Conservation (phyloP, 495 filamentous ascomycete genomes). For the Lepraria neglecta region DNA sequence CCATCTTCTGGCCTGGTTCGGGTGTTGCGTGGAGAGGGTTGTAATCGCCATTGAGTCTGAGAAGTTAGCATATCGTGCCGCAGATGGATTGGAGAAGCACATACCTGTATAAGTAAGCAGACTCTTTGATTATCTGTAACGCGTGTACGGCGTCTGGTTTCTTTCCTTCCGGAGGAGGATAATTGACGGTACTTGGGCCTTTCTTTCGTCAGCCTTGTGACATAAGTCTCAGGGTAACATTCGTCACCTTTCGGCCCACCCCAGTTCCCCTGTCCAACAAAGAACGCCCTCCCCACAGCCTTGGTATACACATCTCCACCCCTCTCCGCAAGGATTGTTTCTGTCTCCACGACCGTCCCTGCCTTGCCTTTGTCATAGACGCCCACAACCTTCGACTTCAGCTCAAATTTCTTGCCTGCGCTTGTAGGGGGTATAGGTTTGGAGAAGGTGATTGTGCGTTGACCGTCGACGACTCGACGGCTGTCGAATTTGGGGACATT, state of each 20-base stretch:
- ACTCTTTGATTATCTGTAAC: conserved; percentile 60
- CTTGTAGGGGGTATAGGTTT: conserved; percentile 71
- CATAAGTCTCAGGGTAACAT: not conserved
- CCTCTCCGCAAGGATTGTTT: conserved; percentile 68
- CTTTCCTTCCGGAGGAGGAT: conserved; percentile 62
- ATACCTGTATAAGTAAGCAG: conserved; percentile 66
- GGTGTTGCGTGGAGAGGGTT: conserved; percentile 85
- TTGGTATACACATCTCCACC: conserved; percentile 66
- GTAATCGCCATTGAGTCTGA: conserved; percentile 77
- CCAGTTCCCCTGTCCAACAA: conserved; percentile 79
- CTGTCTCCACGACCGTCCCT: conserved; percentile 74
- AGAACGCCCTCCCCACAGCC: conserved; percentile 64
- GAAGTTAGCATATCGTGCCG: conserved; percentile 15
- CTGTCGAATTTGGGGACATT: conserved; percentile 72
- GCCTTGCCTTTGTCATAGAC: conserved; percentile 90
- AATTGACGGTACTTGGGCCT: conserved; percentile 68
- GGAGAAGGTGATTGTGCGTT: conserved; percentile 70
- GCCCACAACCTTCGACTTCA: conserved; percentile 72
- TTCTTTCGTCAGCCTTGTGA: conserved; percentile 1
- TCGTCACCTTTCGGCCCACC: conserved; percentile 74
- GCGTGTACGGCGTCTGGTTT: conserved; percentile 68
- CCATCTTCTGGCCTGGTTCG: conserved; percentile 79
- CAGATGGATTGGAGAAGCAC: not conserved
- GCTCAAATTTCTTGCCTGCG: conserved; percentile 65
- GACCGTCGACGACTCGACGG: conserved; percentile 72